Evolutionary conservation across 495 filamentous ascomycete species (phyloP), one percentile per base, ranked within the genome.

Genomic region (Durotheca rogersii): DNA sequence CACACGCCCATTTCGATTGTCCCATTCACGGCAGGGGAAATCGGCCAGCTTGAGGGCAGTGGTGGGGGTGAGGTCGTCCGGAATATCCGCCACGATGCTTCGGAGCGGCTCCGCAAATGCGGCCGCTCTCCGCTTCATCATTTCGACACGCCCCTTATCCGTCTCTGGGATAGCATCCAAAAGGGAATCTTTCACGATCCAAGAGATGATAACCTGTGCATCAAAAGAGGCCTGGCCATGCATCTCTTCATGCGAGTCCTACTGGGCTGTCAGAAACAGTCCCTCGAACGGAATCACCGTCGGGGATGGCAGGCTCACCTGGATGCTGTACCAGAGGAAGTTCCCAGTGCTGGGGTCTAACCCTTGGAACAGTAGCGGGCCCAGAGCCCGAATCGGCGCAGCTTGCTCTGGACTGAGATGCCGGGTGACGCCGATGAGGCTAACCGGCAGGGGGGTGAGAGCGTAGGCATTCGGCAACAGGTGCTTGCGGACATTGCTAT

Each of bases 351-450:
- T 69, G 0, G 81, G 78, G 54, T 84, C 74, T n/a, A 74, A 67
- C 6, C 80, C 80, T 37, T 83, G 78, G 56, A 84, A 83, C 10
- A 85, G 72, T 15, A 78, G 72, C 1, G 80, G 82, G 30, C 83
- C 79, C 27, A 81, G 68, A 3, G 64, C 66, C 11, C 72, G 62
- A 19, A 78, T 69, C 4, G 69, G 69, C 1, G 62, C 59, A 23
- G 72, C 61, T 34, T 77, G 64, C 32, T 65, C 64, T 0, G 65
- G 47, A 0, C 69, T 67, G 23, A 81, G 74, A 2, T 64, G 50
- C 1, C 73, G 60, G 1, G 69, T 67, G 7, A 67, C 69, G 4
- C 81, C 79, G 0, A 79, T 66, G 27, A 82, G 60, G 19, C 72
- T 70, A 3, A 80, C 62, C 5, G 78, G 73, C 2, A 85, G 58